Base-by-base conservation (phyloP, 306 rosid species). In the Fragaria iinumae region DNA sequence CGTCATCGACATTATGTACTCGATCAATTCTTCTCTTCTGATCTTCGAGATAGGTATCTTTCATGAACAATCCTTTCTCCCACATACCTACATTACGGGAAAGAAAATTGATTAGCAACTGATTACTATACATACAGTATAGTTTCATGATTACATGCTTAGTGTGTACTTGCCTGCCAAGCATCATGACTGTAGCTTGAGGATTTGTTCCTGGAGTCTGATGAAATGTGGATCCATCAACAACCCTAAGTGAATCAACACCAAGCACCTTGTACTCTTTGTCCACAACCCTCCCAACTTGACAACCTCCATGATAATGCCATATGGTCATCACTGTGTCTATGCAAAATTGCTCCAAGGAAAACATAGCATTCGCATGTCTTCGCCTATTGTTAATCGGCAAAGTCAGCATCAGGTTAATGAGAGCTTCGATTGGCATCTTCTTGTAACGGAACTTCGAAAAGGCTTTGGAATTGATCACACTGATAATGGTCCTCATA, bases 281-380 rank as follows among this genome's bases (percentile, higher is more conserved):
- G 75, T 90, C 91, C 70, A 93, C 88, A 59, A 93, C 97, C 67
- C 75, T 86, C 41, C 87, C 90, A 75, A 73, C 27, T 83, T 80
- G 94, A 41, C 96, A 90, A 5, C 96, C 97, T 50, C 97, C 96
- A 86, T 92, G 97, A 79, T 86, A 90, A 82, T 92, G 96, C 91
- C 91, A 90, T 65, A 92, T 90, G 68, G 90, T 86, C 83, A 90
- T 68, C 32, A 90, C 91, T 13, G 93, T 93, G 82, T 93, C 96
- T 25, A 75, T 85, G 82, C 96, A 93, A 62, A 81, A 93, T 39
- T 90, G 93, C 65, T 89, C 85, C 78, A 93, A 67, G 29, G 92
- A 90, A 59, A 77, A 47, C 0, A 86, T 74, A 60, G 91, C 83
- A 20, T 25, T 83, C 0, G 57, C 48, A 66, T 93, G 96, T 49